These are phyloP conservation scores for Cadophora sp. DNA, from an alignment of 2,329 filamentous ascomycete species.

Conservation along the genomic window DNA sequence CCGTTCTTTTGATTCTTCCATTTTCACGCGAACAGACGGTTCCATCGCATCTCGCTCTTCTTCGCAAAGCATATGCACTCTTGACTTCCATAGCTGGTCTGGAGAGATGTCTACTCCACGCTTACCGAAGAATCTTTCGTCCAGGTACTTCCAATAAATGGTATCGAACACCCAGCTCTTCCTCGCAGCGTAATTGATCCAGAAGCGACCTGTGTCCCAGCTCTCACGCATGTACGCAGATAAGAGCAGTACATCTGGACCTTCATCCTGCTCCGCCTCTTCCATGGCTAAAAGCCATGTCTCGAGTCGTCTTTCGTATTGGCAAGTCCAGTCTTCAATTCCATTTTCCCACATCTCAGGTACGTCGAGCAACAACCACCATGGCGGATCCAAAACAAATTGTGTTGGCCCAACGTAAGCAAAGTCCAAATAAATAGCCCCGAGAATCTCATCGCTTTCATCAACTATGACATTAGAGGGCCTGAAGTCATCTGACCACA, in stretches of 20 bases:
- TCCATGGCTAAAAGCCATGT: constrained; percentile 46
- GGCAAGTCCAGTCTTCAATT: constrained; percentile 42
- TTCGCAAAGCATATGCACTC: constrained; percentile 40
- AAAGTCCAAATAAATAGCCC: constrained; percentile 50
- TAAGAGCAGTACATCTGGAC: constrained; percentile 33
- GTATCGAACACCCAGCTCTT: constrained; percentile 49
- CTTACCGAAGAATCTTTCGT: constrained; percentile 46
- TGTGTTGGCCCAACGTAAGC: constrained; percentile 38
- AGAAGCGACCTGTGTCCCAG: constrained; percentile 39
- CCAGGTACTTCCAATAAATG: constrained; percentile 48
- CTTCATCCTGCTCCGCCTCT: constrained; percentile 37
- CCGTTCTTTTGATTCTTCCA: constrained; percentile 37
- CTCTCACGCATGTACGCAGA: constrained; percentile 41
- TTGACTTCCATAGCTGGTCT: constrained; percentile 41
- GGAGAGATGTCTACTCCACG: constrained; percentile 21
- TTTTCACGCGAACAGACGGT: constrained; percentile 43
- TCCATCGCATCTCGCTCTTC: constrained; percentile 43
- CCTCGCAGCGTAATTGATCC: constrained; percentile 47
- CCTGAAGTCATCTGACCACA: constrained; percentile 47
- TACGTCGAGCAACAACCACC: constrained; percentile 48
- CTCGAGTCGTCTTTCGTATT: constrained; percentile 44
- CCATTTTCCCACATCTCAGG: constrained; percentile 46
- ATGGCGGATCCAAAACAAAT: constrained; percentile 47
- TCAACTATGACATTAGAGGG: constrained; percentile 46
- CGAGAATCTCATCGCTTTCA: constrained; percentile 40